Evolutionary conservation across 1,139 yeast species (phyloP).

Genomic region (Candida sp.): DNA sequence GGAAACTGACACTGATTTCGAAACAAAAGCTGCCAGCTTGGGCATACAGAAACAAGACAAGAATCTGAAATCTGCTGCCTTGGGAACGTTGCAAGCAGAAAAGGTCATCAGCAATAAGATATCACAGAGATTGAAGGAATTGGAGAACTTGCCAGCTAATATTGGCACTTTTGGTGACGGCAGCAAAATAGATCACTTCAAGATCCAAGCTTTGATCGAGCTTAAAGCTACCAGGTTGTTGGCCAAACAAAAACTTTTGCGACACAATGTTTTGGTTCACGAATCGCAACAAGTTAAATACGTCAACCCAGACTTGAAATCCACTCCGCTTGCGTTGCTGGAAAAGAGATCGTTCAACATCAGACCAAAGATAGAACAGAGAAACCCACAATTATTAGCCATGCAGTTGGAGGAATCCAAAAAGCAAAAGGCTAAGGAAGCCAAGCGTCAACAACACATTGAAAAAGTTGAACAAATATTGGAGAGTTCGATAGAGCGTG

Average conservation of each 20-base stretch:
- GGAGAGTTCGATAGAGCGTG: slow-evolving; percentile 39
- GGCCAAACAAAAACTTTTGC: slow-evolving; percentile 83
- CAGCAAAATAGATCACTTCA: slow-evolving; percentile 51
- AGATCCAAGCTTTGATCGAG: slow-evolving; percentile 75
- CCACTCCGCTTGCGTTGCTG: slow-evolving; percentile 56
- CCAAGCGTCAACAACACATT: slow-evolving; percentile 48
- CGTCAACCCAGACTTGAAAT: slow-evolving; percentile 47
- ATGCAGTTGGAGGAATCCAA: slow-evolving; percentile 48
- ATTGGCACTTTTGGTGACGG: slow-evolving; percentile 63
- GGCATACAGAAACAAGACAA: slow-evolving; percentile 34
- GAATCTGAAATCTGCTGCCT: slow-evolving; percentile 28
- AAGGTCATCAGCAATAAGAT: slow-evolving; percentile 57
- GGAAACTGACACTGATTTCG: slow-evolving; percentile 22
- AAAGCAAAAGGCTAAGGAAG: slow-evolving; percentile 46
- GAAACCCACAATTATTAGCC: slow-evolving; percentile 42
- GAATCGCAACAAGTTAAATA: slow-evolving; percentile 70
- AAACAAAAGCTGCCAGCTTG: slow-evolving; percentile 30
- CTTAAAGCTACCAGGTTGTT: slow-evolving; percentile 80
- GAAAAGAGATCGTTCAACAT: slow-evolving; percentile 68
- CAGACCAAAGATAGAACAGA: slow-evolving; percentile 68
- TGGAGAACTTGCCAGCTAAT: slow-evolving; percentile 79
- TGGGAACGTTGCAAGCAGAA: slow-evolving; percentile 52
- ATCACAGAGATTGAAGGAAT: slow-evolving; percentile 68
- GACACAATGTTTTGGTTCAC: slow-evolving; percentile 72
- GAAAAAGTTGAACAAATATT: slow-evolving; percentile 51